Percentiles rank a stretch among this genome's conserved stretches.
These are phyloP conservation scores for Globisporangium polare DNA, from an alignment of 352 stramenopile genomes.

Conservation along the genomic window DNA sequence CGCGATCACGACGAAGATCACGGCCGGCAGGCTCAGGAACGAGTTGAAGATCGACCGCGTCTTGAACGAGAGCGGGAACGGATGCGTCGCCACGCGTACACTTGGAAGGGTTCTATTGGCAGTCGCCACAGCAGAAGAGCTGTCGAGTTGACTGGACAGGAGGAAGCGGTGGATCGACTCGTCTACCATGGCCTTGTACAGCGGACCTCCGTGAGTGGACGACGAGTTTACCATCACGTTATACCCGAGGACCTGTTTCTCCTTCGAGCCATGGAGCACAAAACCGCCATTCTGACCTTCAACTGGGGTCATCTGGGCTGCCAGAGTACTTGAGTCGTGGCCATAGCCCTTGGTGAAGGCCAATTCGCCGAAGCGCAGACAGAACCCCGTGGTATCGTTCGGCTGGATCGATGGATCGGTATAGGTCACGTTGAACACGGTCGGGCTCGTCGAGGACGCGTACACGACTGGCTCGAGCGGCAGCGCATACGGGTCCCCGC, in stretches of 20 bases:
- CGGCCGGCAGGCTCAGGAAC: slow-evolving; percentile 66
- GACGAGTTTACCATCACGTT: slow-evolving; percentile 63
- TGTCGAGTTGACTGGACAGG: slow-evolving; percentile 10
- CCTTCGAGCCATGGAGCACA: slow-evolving; percentile 37
- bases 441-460: slow-evolving; percentile 23
- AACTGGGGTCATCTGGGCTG: slow-evolving; percentile 1
- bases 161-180: slow-evolving; percentile 52
- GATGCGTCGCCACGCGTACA: slow-evolving; percentile 43
- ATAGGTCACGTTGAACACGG: slow-evolving; percentile 56
- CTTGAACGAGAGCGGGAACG: slow-evolving; percentile 57
- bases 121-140: background rate
- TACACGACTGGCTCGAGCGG: slow-evolving; percentile 34
- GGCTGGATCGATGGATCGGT: slow-evolving; percentile 26
- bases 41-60: slow-evolving; percentile 54
- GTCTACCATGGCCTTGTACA: slow-evolving; percentile 63
- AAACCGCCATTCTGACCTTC: slow-evolving; percentile 51
- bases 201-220: slow-evolving; percentile 33
- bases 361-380: slow-evolving; percentile 50
- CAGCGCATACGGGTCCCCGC: slow-evolving; percentile 28
- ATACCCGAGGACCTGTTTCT: slow-evolving; percentile 44
- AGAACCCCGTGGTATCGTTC: slow-evolving; percentile 56
- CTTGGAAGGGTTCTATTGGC: slow-evolving; percentile 7
- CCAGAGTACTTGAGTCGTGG: slow-evolving; percentile 14
- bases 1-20: slow-evolving; percentile 87
- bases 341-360: slow-evolving; percentile 48